Percentiles rank a stretch among this genome's conserved stretches.
Conservation (phyloP, 2,329 filamentous ascomycete genomes). For the Neopestalotiopsis sp. region DNA sequence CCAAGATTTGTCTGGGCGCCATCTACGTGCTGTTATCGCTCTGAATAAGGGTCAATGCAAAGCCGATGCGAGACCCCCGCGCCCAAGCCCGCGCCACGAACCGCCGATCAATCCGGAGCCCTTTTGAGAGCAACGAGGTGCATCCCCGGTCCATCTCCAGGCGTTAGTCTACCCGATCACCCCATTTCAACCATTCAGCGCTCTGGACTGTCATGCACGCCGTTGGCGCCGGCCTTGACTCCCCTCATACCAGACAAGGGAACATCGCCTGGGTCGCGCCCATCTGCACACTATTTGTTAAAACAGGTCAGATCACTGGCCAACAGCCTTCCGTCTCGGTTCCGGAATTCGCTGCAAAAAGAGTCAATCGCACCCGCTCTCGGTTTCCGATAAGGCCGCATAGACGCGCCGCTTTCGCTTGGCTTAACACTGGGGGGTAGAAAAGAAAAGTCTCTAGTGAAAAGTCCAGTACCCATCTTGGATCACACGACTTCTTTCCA, state of each 20-base stretch:
- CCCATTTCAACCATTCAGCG: background rate
- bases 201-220: background rate
- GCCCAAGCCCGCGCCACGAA: background rate
- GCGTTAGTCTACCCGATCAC: background rate
- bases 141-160: background rate
- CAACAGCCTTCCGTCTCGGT: no score
- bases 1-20: no score
- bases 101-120: background rate
- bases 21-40: background rate
- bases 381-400: no score
- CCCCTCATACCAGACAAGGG: background rate
- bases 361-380: no score
- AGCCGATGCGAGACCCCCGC: background rate
- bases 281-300: no score
- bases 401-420: no score
- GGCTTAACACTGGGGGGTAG: no score
- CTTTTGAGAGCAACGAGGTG: background rate
- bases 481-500: no score
- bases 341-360: no score
- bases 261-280: background rate
- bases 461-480: no score
- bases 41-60: background rate
- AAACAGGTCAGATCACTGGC: no score
- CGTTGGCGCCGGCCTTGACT: background rate
- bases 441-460: no score